Percentiles rank a stretch among this genome's conserved stretches.
These are phyloP conservation scores for Haberlea rhodopensis DNA, from an alignment of 257 asterid genomes.

Conservation along the genomic window DNA sequence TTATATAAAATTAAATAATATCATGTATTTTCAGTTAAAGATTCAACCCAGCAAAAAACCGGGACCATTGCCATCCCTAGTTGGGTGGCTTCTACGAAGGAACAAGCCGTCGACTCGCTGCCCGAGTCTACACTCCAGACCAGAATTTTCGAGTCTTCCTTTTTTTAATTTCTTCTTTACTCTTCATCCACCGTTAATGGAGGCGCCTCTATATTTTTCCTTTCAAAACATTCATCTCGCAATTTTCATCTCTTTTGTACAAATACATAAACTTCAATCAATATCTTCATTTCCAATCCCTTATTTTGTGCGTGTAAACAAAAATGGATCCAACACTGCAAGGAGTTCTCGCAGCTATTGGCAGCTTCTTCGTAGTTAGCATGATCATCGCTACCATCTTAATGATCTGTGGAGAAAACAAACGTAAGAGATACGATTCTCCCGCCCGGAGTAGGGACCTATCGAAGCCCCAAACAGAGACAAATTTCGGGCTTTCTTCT, in stretches of 20 bases:
- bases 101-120: too few relatives aligned
- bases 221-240: slow-evolving; percentile 8
- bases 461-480: slow-evolving; percentile 23
- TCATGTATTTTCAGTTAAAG: too few relatives aligned
- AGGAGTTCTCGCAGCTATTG: slow-evolving; percentile 50
- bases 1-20: too few relatives aligned
- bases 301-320: slow-evolving; percentile 9
- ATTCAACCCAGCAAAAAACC: too few relatives aligned
- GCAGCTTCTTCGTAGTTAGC: slow-evolving; percentile 48
- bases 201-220: slow-evolving; percentile 32
- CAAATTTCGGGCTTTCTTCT: slow-evolving; percentile 31
- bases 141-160: neutral
- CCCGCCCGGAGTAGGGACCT: slow-evolving; percentile 17
- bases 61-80: too few relatives aligned
- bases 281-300: neutral
- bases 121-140: too few relatives aligned
- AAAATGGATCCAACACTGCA: slow-evolving; percentile 42
- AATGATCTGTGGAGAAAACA: slow-evolving; percentile 35
- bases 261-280: neutral
- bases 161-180: too few relatives aligned
- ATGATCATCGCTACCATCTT: slow-evolving; percentile 40
- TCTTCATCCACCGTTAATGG: slow-evolving; percentile 54
- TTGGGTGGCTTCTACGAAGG: too few relatives aligned
- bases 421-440: slow-evolving; percentile 26
- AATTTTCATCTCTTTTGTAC: slow-evolving; percentile 4